Evolutionary conservation across 495 filamentous ascomycete species (phyloP), one percentile per base, ranked within the genome.

Genomic region (Bacidia rubella): DNA sequence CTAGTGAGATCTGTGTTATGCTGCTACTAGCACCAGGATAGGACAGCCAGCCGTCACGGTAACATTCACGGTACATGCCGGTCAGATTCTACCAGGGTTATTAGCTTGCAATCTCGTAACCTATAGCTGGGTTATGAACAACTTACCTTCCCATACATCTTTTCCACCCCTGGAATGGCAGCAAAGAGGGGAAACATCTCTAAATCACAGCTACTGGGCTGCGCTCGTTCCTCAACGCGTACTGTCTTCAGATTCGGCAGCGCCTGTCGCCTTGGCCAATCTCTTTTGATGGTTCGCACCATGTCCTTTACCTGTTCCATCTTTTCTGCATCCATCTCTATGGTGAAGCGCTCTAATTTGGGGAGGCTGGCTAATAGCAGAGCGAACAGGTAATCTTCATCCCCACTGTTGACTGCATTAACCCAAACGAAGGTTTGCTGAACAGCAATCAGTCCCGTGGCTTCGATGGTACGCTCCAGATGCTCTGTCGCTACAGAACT

Each of bases 231-330:
- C 35, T 47, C 26, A 12, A 58, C 52, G n/a, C 46, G 38, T n/a
- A 47, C 41, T 27, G 48, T 53, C 20, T 19, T 51, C 47, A 58
- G 43, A 24, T 52, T 58, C 29, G 56, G 53, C 5, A 54, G 42
- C n/a, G 56, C 47, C 27, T 21, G 47, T 10, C 40, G 47, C 23
- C 24, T 26, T 7, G 43, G 40, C n/a, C 35, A 41, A 21, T 32
- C 20, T 29, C 5, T 17, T 32, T 55, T 54, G 20, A 58, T 58
- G n/a, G n/a, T 26, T 35, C 56, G 48, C 10, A 58, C 41, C 52
- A 58, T 55, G 21, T 58, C 56, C 32, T 58, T 58, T 24, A 58
- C 41, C 39, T 58, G 52, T 41, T 58, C 56, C 23, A 58, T 44
- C 17, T 51, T 55, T 2, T 41, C 46, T 5, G 29, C 25, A 41